These are phyloP conservation scores for Magnusiomyces sp. DNA, from an alignment of 1,139 yeast genomes.

Conservation along the genomic window DNA sequence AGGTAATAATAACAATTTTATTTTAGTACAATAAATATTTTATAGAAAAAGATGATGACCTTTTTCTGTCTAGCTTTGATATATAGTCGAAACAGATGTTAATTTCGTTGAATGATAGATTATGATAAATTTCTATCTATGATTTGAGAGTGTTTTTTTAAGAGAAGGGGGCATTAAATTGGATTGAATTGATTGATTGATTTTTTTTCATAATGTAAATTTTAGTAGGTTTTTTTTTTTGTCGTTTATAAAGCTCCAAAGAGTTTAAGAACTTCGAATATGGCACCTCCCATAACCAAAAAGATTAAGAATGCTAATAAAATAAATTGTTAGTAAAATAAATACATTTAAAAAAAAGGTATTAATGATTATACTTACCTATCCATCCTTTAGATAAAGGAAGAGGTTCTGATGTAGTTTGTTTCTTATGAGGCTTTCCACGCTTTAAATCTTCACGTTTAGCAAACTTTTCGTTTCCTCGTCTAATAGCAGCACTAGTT, in stretches of 20 bases:
- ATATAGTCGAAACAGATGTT: too few relatives aligned
- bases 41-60: too few relatives aligned
- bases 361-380: not conserved
- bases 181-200: too few relatives aligned
- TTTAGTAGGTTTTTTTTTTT: too few relatives aligned
- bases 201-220: too few relatives aligned
- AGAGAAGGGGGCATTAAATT: not conserved
- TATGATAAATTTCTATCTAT: too few relatives aligned
- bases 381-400: conserved; percentile 1
- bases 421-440: not conserved
- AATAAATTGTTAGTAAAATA: too few relatives aligned
- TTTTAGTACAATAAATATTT: not conserved
- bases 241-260: conserved; percentile 21
- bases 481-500: not conserved
- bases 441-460: conserved; percentile 1
- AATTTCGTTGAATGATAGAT: too few relatives aligned
- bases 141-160: too few relatives aligned
- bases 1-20: not conserved
- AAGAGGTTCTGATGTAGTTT: not conserved
- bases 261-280: conserved; percentile 50
- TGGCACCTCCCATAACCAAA: conserved; percentile 74
- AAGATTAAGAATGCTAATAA: conserved; percentile 44
- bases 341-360: too few relatives aligned
- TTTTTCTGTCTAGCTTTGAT: too few relatives aligned
- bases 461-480: not conserved